Base-by-base conservation (phyloP, 1,284 basidiomycete genomes). In the Sanguinoderma infundibulare region DNA sequence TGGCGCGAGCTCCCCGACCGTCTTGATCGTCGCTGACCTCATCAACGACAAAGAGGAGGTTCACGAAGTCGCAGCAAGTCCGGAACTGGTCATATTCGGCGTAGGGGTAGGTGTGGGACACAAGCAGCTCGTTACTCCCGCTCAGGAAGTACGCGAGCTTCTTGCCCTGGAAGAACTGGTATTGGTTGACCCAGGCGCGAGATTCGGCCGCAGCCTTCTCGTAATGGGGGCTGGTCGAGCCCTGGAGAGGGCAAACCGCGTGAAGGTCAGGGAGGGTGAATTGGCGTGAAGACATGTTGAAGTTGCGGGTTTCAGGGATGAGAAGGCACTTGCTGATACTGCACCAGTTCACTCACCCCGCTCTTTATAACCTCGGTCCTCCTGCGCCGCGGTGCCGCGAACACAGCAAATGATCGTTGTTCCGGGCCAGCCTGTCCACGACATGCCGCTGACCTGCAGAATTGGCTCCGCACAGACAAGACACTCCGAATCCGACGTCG, bases 41-140 rank as follows among this genome's bases (percentile, higher is more conserved):
- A 69, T 91, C 89, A 50, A 89, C 80, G 53, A 87, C 85, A 72
- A 89, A 90, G 24, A 90, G 79, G n/a, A 87, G 75, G 64, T 88
- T 87, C 68, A 89, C 78, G 64, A 87, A 87, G 73, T 90, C 87
- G 68, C 86, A 87, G 58, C 80, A 83, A 0, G 82, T 85, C 50
- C 87, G 78, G 67, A 89, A 86, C 66, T 84, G 78, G 59, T 87
- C 85, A 61, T 80, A 81, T 28, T 78, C 82, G 51, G 85, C 83
- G 68, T 86, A 87, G 5, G 85, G 82, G 69, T 87, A 90, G 22
- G 80, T 70, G 71, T 84, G 85, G 7, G 87, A 86, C 59, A 86
- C 85, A 44, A 90, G 80, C 17, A 89, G 79, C 67, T 87, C 87
- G 69, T 85, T 88, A 67, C 78, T 81, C 6, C 85, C 84, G 69